A percentile compares a stretch with the other conserved stretches of the same genome.
Conservation (phyloP, 768 basidiomycete species). For the Trametes coccinea region DNA sequence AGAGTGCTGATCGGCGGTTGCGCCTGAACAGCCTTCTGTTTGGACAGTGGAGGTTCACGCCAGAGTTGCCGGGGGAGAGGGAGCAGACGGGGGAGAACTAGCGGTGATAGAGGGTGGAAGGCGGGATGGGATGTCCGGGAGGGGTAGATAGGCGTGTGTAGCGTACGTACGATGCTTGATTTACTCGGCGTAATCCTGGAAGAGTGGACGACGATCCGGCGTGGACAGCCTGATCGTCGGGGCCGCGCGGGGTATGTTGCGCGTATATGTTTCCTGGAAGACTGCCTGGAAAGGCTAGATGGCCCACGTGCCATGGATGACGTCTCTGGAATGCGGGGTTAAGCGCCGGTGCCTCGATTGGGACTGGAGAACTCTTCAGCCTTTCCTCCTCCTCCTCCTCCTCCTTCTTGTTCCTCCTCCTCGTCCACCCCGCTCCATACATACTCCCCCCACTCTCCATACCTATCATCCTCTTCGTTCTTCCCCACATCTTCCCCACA, state of each 20-base stretch:
- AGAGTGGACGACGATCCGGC: constrained; percentile 6
- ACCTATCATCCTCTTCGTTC: not conserved
- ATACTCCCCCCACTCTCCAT: not conserved
- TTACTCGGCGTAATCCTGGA: constrained; percentile 5
- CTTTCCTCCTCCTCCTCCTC: not conserved
- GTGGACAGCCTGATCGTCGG: not conserved
- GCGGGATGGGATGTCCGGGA: not conserved
- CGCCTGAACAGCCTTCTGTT: constrained; percentile 37
- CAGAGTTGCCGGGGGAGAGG: not conserved
- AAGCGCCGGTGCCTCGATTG: not conserved
- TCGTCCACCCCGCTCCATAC: constrained; percentile 2
- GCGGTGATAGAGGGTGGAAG: not conserved
- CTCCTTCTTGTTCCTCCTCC: not conserved
- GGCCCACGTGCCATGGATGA: constrained; percentile 10
- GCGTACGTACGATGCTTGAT: not conserved
- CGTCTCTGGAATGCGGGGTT: constrained; percentile 13
- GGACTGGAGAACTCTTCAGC: not conserved
- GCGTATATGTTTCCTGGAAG: not conserved
- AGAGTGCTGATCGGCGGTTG: constrained; percentile 1
- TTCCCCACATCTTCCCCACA: not conserved
- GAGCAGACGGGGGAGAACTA: not conserved
- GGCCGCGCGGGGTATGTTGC: not conserved
- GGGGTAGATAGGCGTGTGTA: constrained; percentile 4
- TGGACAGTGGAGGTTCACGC: constrained; percentile 34
- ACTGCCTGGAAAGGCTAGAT: not conserved